Evolutionary conservation across 139 green algal species (phyloP).

Genomic region (Chlorella sp.): DNA sequence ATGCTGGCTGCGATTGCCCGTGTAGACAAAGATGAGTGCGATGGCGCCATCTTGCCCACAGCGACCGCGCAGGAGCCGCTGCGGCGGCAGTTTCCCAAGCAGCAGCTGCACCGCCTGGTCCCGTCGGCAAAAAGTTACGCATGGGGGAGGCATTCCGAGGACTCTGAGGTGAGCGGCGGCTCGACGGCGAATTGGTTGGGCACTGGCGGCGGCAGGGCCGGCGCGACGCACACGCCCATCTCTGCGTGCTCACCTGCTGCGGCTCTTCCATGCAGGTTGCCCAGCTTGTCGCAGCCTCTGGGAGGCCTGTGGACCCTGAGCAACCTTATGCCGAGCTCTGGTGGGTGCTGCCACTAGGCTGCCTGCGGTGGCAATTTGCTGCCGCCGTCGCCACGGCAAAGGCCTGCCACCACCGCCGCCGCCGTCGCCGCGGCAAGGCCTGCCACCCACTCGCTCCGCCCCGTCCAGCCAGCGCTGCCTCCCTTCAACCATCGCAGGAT

Average conservation of each 20-base stretch:
- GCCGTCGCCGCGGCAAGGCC: not conserved
- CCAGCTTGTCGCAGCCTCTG: conserved; percentile 70
- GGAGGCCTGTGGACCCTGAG: conserved; percentile 59
- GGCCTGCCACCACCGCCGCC: not conserved
- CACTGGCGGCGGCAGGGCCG: not conserved
- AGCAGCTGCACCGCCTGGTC: conserved; percentile 46
- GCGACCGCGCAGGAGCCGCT: too few relatives aligned
- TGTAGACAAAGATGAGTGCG: too few relatives aligned
- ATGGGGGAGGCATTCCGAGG: conserved; percentile 74
- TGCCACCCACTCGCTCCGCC: not conserved
- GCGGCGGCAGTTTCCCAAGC: too few relatives aligned
- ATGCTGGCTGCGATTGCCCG: too few relatives aligned
- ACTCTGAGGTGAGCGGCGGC: conserved; percentile 68
- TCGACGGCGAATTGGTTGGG: too few relatives aligned
- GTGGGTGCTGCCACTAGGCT: conserved; percentile 54
- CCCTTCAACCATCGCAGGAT: conserved; percentile 69
- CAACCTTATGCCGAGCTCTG: conserved; percentile 96
- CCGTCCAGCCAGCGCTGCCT: not conserved
- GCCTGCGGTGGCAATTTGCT: not conserved
- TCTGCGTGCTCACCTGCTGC: not conserved
- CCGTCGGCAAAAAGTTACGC: conserved; percentile 91
- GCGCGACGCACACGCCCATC: not conserved
- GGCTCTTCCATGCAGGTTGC: conserved; percentile 71
- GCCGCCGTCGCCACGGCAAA: not conserved
- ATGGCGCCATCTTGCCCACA: too few relatives aligned